Evolutionary conservation across 2,329 filamentous ascomycete species (phyloP), one percentile per base, ranked within the genome.

Genomic region (Arthroderma sp.): DNA sequence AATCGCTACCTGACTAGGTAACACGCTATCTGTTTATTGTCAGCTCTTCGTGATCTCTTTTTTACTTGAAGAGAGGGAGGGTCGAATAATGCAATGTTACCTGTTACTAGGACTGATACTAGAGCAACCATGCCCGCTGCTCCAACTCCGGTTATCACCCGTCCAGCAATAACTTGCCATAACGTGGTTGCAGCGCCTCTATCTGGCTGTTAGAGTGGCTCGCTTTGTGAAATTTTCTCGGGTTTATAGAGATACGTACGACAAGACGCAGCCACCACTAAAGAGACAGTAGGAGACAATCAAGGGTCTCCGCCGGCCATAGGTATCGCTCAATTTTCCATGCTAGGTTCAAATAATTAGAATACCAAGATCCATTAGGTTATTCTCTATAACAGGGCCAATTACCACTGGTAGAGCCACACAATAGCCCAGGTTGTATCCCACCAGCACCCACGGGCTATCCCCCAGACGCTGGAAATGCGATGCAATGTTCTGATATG

Each of bases 401-500:
- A 54, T 38, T 41, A 54, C 52, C 52, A 54, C 52, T n/a, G 52
- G 52, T 39, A 54, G 52, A 38, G 52, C 52, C 19, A 54, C 37
- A 38, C 33, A 38, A 19, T 54, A 54, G 13, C 52, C 52, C 13
- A 54, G 15, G 15, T 38, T 54, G 17, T 54, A 54, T 41, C 33
- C 52, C 8, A 23, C 37, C 28, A 54, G 52, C 35, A 54, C 52
- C 33, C 33, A 41, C 8, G 52, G 37, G 6, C 52, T 41, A 23
- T 54, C 52, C 13, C 33, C 33, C 19, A 54, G 19, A 17, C 35
- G 52, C 21, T 54, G 11, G 15, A 54, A 54, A 23, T 54, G 17
- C 11, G 52, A 54, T 3, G 52, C 52, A n/a, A 54, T 54, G 8
- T 17, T 13, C 52, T 54, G 33, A 21, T 39, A 54, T 54, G 52